Evolutionary conservation across 2,329 filamentous ascomycete species (phyloP).

Genomic region (Calonectria pauciramosa): DNA sequence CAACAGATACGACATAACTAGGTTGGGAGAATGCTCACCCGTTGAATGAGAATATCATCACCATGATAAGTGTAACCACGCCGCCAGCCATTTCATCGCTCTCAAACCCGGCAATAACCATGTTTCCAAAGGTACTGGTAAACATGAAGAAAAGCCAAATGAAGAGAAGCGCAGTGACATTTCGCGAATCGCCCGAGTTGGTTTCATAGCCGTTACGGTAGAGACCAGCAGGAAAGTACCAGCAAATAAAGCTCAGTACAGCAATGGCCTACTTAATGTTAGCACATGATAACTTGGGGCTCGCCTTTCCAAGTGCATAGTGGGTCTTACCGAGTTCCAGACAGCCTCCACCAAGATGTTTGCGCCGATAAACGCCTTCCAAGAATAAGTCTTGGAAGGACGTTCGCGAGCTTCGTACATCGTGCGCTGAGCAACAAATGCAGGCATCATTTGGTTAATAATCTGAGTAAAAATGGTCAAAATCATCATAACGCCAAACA

Average conservation of each 20-base stretch:
- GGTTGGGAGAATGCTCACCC: constrained; percentile 5
- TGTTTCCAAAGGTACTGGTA: constrained; percentile 73
- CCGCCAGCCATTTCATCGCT: constrained; percentile 74
- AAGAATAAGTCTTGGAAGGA: constrained; percentile 75
- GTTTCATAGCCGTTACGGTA: constrained; percentile 69
- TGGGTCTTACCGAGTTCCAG: constrained; percentile 28
- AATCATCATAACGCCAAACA: constrained; percentile 80
- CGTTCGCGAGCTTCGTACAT: constrained; percentile 78
- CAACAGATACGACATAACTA: neutral
- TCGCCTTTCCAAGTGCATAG: neutral
- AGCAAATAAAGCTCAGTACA: constrained; percentile 71
- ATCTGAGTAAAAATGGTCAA: constrained; percentile 76
- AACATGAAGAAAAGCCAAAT: constrained; percentile 74
- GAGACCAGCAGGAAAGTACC: constrained; percentile 77
- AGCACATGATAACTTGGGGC: neutral
- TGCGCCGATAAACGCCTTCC: constrained; percentile 74
- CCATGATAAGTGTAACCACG: constrained; percentile 73
- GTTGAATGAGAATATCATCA: constrained; percentile 71
- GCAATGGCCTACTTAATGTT: neutral
- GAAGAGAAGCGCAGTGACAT: constrained; percentile 74
- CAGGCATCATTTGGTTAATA: constrained; percentile 76
- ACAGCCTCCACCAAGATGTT: constrained; percentile 33
- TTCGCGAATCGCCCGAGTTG: constrained; percentile 61
- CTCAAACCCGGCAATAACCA: constrained; percentile 74
- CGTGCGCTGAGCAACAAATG: constrained; percentile 76